These are phyloP conservation scores for Spiraea crenata DNA, from an alignment of 331 rosid genomes.

Conservation along the genomic window DNA sequence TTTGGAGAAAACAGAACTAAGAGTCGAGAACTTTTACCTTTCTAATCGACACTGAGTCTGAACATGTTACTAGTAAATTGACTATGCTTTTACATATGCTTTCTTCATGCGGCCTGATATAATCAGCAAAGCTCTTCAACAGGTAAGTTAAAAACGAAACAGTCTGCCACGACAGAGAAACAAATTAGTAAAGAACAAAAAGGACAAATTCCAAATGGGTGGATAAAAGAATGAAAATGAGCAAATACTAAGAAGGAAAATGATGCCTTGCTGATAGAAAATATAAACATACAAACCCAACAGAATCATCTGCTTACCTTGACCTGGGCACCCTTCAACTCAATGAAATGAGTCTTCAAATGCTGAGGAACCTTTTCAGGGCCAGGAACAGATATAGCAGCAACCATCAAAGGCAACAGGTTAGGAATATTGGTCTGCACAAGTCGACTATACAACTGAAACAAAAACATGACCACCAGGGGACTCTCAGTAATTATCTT, in stretches of 20 bases:
- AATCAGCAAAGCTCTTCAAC: slow-evolving; percentile 93
- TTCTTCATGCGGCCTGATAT: slow-evolving; percentile 95
- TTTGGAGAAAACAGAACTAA: slow-evolving; percentile 15
- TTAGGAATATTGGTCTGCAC: slow-evolving; percentile 92
- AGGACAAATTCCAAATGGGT: slow-evolving; percentile 15
- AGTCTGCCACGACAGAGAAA: slow-evolving; percentile 59
- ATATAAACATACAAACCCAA: background rate
- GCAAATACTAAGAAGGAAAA: background rate
- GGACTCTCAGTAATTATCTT: slow-evolving; percentile 94
- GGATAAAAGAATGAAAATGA: slow-evolving; percentile 1
- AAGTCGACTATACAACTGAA: slow-evolving; percentile 81
- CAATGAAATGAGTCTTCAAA: slow-evolving; percentile 72
- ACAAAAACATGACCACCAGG: slow-evolving; percentile 88
- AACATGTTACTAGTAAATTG: slow-evolving; percentile 94
- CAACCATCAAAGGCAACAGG: slow-evolving; percentile 86
- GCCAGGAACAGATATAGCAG: slow-evolving; percentile 92
- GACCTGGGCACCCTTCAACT: slow-evolving; percentile 93
- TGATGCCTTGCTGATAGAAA: background rate
- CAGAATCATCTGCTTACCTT: slow-evolving; percentile 51
- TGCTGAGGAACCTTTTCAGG: slow-evolving; percentile 81
- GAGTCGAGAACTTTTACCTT: slow-evolving; percentile 50
- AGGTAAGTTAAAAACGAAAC: slow-evolving; percentile 96
- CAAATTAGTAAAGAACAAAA: slow-evolving; percentile 23
- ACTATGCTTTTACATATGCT: slow-evolving; percentile 98
- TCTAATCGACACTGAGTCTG: slow-evolving; percentile 93